Evolutionary conservation across 2,329 filamentous ascomycete species (phyloP).

Genomic region (Apiospora koreana): DNA sequence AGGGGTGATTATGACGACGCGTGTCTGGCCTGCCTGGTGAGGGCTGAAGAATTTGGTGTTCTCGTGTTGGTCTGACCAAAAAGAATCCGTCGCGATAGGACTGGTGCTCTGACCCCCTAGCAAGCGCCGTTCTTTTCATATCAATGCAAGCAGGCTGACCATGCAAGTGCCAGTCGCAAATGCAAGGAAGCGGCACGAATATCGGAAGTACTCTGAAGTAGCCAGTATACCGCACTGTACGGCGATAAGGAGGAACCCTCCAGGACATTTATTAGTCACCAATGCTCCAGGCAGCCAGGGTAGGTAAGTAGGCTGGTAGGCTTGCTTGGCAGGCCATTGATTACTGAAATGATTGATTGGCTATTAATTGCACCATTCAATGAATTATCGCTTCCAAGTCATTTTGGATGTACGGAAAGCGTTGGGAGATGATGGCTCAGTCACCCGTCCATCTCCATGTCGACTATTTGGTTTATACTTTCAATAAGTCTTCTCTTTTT

Average conservation of each 20-base stretch:
- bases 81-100: slow-evolving; percentile 22
- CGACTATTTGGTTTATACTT: neutral
- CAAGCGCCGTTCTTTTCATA: slow-evolving; percentile 25
- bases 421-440: neutral
- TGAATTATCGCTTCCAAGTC: neutral
- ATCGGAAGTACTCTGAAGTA: slow-evolving; percentile 27
- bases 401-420: neutral
- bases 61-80: slow-evolving; percentile 12
- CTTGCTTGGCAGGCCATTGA: too few relatives aligned
- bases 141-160: slow-evolving; percentile 31
- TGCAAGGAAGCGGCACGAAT: slow-evolving; percentile 27
- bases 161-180: slow-evolving; percentile 19
- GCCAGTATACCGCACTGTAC: slow-evolving; percentile 26
- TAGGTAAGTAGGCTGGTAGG: neutral
- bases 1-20: slow-evolving; percentile 5
- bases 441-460: neutral
- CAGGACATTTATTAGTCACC: too few relatives aligned
- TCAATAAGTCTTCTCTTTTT: neutral
- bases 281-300: too few relatives aligned
- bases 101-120: slow-evolving; percentile 17
- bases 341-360: too few relatives aligned
- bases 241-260: neutral
- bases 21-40: slow-evolving; percentile 6
- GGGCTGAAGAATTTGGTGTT: neutral
- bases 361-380: neutral